Evolutionary conservation across 352 stramenopile genomes (phyloP).

Genomic region (Pythium volutum): DNA sequence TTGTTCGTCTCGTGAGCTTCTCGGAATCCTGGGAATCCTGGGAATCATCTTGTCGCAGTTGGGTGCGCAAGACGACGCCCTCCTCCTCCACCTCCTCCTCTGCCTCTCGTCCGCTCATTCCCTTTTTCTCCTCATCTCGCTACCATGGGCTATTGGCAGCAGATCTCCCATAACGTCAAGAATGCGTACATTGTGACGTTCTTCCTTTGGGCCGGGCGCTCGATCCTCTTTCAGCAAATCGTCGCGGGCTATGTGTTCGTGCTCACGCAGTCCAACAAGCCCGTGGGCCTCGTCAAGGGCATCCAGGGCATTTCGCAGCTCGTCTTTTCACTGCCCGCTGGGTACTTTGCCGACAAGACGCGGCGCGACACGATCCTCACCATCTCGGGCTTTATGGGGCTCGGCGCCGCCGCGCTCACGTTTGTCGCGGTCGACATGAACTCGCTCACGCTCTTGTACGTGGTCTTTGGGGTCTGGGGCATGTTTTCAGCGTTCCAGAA

Average conservation of each 20-base stretch:
- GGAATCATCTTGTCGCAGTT: neutral
- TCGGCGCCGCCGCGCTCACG: constrained; percentile 45
- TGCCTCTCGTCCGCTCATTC: neutral
- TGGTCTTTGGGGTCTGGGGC: constrained; percentile 64
- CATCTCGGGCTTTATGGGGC: constrained; percentile 50
- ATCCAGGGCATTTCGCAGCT: constrained; percentile 81
- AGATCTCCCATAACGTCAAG: constrained; percentile 43
- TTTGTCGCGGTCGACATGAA: constrained; percentile 50
- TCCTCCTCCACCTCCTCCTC: no score
- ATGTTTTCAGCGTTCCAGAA: constrained; percentile 67
- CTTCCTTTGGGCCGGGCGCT: constrained; percentile 71
- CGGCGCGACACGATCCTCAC: constrained; percentile 67
- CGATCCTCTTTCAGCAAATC: constrained; percentile 80
- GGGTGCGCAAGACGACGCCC: no score
- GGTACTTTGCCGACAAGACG: constrained; percentile 64
- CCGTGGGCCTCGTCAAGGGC: constrained; percentile 78
- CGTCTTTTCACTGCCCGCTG: constrained; percentile 61
- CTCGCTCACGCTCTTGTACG: constrained; percentile 49
- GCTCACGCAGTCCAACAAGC: constrained; percentile 68
- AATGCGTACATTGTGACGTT: constrained; percentile 69
- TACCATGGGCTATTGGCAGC: constrained; percentile 13
- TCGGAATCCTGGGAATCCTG: neutral
- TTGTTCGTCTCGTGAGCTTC: constrained; percentile 11
- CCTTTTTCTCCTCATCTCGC: neutral
- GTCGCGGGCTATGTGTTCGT: constrained; percentile 76